Evolutionary conservation across 1,284 basidiomycete genomes (phyloP).

Genomic region (Malassezia pachydermatis): DNA sequence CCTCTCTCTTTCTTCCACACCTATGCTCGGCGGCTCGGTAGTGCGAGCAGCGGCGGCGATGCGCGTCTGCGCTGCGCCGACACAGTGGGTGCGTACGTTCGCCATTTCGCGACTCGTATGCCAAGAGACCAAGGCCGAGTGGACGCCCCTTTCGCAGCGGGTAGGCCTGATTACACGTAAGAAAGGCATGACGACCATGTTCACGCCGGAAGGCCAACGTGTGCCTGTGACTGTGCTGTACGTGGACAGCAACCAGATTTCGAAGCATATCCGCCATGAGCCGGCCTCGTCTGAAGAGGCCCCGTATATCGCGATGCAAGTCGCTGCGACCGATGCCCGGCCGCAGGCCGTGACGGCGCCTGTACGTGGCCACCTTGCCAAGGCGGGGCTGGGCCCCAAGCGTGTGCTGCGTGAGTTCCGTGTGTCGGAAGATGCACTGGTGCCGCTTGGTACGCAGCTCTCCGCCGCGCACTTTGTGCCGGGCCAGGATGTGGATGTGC

Average conservation of each 20-base stretch:
- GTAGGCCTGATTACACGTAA: constrained; percentile 85
- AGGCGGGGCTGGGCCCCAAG: constrained; percentile 73
- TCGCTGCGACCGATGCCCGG: constrained; percentile 54
- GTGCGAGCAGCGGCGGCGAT: neutral
- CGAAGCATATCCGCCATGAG: constrained; percentile 20
- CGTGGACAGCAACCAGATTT: constrained; percentile 53
- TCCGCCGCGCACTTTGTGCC: constrained; percentile 94
- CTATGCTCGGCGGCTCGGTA: neutral
- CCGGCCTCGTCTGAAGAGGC: constrained; percentile 4
- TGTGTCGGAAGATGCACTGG: constrained; percentile 74
- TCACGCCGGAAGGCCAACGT: constrained; percentile 76
- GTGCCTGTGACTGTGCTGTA: constrained; percentile 89
- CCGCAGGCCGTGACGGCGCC: constrained; percentile 58
- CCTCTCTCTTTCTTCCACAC: neutral
- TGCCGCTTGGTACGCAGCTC: constrained; percentile 77
- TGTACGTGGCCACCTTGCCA: constrained; percentile 81
- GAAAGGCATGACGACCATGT: constrained; percentile 87
- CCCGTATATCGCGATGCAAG: constrained; percentile 45
- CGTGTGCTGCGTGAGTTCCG: constrained; percentile 79
- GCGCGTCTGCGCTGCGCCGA: neutral
- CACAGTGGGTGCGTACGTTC: neutral
- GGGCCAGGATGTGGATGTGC: constrained; percentile 88
- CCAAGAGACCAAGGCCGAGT: constrained; percentile 44
- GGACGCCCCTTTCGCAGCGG: constrained; percentile 74
- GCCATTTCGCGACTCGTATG: neutral